These are phyloP conservation scores for Neobulgaria alba DNA, from an alignment of 2,329 filamentous ascomycete genomes.

Conservation along the genomic window DNA sequence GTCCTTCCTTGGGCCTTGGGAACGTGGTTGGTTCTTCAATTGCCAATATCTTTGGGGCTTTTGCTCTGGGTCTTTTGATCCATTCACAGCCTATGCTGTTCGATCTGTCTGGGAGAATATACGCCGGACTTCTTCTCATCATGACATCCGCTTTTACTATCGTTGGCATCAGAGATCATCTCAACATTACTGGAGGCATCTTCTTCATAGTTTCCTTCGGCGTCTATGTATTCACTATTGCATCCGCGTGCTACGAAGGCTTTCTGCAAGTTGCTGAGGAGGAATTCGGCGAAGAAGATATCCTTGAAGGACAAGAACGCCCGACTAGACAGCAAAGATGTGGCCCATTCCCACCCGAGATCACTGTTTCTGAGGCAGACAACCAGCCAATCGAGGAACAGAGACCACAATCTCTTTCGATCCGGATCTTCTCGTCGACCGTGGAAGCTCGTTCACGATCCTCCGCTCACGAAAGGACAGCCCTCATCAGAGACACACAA, in stretches of 20 bases:
- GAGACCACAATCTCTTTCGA: not conserved
- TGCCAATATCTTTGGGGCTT: constrained; percentile 46
- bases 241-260: constrained; percentile 36
- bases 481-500: not conserved
- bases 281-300: constrained; percentile 32
- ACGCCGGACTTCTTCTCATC: constrained; percentile 35
- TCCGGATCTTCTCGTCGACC: not conserved
- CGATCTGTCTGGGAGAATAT: constrained; percentile 40
- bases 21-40: constrained; percentile 44
- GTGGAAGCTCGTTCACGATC: not conserved
- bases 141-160: constrained; percentile 33
- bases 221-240: constrained; percentile 36
- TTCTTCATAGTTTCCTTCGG: constrained; percentile 35
- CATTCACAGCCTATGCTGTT: constrained; percentile 30
- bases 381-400: not conserved
- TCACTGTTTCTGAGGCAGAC: not conserved
- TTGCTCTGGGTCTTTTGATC: constrained; percentile 41
- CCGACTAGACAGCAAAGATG: too few relatives aligned
- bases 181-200: constrained; percentile 31
- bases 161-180: constrained; percentile 21
- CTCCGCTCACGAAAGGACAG: not conserved
- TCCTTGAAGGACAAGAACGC: not conserved
- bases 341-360: not conserved
- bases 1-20: constrained; percentile 39
- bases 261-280: constrained; percentile 32